Evolutionary conservation across 23 red algal genomes (phyloP), one percentile per base, ranked within the genome.

Genomic region (Gracilaria caudata): DNA sequence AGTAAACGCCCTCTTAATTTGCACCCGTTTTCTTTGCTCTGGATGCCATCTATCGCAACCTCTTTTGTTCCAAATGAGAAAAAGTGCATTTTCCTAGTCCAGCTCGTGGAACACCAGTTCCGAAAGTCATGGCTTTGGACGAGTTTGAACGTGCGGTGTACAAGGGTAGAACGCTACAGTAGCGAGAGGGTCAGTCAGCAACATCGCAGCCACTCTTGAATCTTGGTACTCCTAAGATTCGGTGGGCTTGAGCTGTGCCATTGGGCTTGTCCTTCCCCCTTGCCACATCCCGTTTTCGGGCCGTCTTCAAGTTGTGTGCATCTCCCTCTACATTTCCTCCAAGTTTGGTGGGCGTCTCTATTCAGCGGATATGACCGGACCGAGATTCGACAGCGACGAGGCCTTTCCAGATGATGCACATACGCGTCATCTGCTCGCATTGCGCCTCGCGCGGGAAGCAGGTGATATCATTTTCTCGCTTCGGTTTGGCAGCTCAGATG

Each of bases 391-490:
- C 7, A 49, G 33, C 7, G 73, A 39, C 29, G 2, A 51, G 10
- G 7, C 58, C 28, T 32, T 53, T 9, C n/a, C 33, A 20, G 82
- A 86, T 20, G 82, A 86, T 28, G 7, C 36, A 16, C 68, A 68
- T 32, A 35, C 64, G 1, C 68, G 63, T 20, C 82, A 68, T n/a
- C 64, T 86, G 14, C 82, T 86, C 21, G 82, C 82, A 21, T 20
- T 56, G 25, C 64, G 53, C 19, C 66, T 86, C 12, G 82, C 82
- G 13, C 64, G 82, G 7, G 56, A 76, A 36, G 63, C 82, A 1
- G 82, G 82, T 4, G 64, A 74, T 40, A 40, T 86, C 34, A 73
- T 86, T 23, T 49, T 86, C 13, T 86, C 82, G 0, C 43, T 74
- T 36, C 82, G 68, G 7, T 75, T 75, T 29, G 70, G 39, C 32